Percentiles rank a stretch among this genome's conserved stretches.
Evolutionary conservation across 2,329 filamentous ascomycete genomes (phyloP).

Genomic region (Penicillium hordei): DNA sequence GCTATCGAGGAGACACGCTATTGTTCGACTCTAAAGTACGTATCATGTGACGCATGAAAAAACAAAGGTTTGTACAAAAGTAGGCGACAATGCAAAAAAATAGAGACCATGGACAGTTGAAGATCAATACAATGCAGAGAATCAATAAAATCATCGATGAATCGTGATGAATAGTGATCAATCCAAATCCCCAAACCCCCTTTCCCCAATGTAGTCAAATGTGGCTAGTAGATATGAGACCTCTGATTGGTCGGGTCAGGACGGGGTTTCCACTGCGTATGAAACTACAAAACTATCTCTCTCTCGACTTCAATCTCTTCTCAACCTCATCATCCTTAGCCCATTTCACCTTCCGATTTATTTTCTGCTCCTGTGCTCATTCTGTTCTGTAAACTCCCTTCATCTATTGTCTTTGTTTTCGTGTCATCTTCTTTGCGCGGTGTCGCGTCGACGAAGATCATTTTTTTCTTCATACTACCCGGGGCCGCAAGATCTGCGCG

Average conservation of each 20-base stretch:
- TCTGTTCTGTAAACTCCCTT: background rate
- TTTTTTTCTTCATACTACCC: conserved; percentile 16
- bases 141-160: background rate
- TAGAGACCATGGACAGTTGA: background rate
- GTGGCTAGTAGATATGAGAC: conserved; percentile 11
- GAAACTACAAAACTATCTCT: conserved; percentile 29
- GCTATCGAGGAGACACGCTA: background rate
- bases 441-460: conserved; percentile 13
- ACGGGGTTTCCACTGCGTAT: conserved; percentile 9
- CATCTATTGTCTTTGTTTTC: conserved; percentile 10
- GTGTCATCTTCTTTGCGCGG: conserved; percentile 12
- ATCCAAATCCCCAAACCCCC: conserved; percentile 3
- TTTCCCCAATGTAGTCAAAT: conserved; percentile 11
- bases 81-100: background rate
- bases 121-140: background rate
- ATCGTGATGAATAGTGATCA: background rate
- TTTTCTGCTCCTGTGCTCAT: conserved; percentile 4
- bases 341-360: conserved; percentile 7
- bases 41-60: conserved; percentile 7
- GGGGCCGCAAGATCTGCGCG: conserved; percentile 12
- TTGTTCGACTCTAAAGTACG: background rate
- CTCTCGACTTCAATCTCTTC: conserved; percentile 21
- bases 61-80: no score
- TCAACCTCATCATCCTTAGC: conserved; percentile 8
- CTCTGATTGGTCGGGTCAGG: conserved; percentile 9